Evolutionary conservation across 495 filamentous ascomycete species (phyloP), one percentile per base, ranked within the genome.

Genomic region (Physcia stellaris): DNA sequence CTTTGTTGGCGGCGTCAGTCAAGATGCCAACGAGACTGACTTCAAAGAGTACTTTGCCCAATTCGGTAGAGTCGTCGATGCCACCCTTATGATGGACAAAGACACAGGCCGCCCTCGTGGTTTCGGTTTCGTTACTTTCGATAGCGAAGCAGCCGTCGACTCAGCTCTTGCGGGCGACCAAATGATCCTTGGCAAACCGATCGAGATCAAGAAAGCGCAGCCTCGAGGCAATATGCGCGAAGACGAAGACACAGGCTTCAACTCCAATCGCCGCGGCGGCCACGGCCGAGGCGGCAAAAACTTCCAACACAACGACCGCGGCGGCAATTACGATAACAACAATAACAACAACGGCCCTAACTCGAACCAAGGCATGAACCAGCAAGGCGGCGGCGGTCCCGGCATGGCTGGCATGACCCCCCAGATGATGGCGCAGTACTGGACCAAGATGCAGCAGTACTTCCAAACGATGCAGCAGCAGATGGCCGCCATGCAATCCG

Each of bases 31-130:
- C 1, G 90, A 98, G 47, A 75, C 84, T 29, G 86, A 96, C 53
- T 98, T 98, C 59, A 85, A 85, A 51, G 75, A 88, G 28, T 98
- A 94, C 59, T 98, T 98, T 60, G 81, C 80, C 57, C 83, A 93
- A 55, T 98, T 94, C 51, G 90, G 90, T 28, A 77, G 90, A 39
- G 90, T 98, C 21, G 77, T 98, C 31, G 90, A 98, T 58, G 90
- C 90, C 9, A 98, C 90, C 1, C 71, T 98, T 15, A 98, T 98
- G 90, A 98, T 98, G 72, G 90, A 98, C 59, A 98, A 98, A 60
- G 90, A 98, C 53, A 96, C 90, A 6, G 87, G 87, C 23, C 77
- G 90, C 17, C 90, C 90, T 3, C 77, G 90, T 43, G 90, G 90
- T 7, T 98, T 98, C 51, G 90, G 90, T n/a, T 98, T 98, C 51